Conservation (phyloP, 2,329 filamentous ascomycete species). For the Ophiocordyceps camponoti-rufipedis region DNA sequence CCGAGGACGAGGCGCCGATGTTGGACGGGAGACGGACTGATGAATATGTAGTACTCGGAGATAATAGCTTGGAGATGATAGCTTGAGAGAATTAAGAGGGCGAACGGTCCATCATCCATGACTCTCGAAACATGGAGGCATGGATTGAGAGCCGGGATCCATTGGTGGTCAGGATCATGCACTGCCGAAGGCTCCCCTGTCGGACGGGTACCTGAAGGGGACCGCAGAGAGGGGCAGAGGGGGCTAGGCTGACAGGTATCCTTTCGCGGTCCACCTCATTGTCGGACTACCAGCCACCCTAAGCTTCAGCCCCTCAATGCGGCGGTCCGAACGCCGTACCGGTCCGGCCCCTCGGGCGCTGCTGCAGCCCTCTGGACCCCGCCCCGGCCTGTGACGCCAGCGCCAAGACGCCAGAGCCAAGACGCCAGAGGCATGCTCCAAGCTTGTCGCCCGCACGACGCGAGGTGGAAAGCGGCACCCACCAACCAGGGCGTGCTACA, state of each 20-base stretch:
- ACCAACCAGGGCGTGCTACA: too few relatives aligned
- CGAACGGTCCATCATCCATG: too few relatives aligned
- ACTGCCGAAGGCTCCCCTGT: not conserved
- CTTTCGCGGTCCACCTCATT: not conserved
- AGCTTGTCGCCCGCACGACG: not conserved
- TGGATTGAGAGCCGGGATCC: not conserved
- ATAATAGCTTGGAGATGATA: too few relatives aligned
- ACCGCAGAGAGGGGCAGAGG: not conserved
- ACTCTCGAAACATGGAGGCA: too few relatives aligned
- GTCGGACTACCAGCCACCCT: not conserved
- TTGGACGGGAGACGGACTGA: too few relatives aligned
- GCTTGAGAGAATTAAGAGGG: too few relatives aligned
- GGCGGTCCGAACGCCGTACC: not conserved
- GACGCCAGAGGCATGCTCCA: not conserved
- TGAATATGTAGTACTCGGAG: too few relatives aligned
- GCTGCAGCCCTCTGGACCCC: not conserved
- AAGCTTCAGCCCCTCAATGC: not conserved
- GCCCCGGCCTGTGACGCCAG: not conserved
- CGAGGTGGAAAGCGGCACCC: not conserved
- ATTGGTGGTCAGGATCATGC: not conserved
- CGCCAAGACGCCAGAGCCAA: not conserved
- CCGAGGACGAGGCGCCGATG: too few relatives aligned
- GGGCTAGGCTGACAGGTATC: not conserved
- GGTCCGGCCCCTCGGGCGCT: not conserved
- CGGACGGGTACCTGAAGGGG: not conserved